Base-by-base conservation (phyloP, 495 filamentous ascomycete genomes). In the Amniculicola lignicola region DNA sequence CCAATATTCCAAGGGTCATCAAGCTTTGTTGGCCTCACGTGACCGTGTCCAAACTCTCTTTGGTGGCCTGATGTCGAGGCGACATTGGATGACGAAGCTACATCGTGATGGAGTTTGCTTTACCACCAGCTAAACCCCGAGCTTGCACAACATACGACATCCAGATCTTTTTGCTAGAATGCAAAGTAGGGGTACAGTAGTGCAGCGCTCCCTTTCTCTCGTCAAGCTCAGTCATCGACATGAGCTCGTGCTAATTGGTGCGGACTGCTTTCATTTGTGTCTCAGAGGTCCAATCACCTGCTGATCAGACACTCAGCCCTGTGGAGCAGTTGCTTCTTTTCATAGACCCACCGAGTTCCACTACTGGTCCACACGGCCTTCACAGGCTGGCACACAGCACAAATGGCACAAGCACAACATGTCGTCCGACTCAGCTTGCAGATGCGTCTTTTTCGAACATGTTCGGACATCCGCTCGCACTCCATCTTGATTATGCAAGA, bases 331-430 rank as follows among this genome's bases (percentile, higher is more conserved):
- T 24, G 41, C 22, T 46, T 15, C 55, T 59, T 40, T 52, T 47
- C 39, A 51, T 33, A 41, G 15, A n/a, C 19, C 39, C 41, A 24
- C 49, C 49, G 46, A 42, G 57, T 54, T 54, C 25, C 57, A 60
- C 54, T 23, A 22, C 57, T n/a, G 15, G 44, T 33, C 21, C 16
- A 18, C 50, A 35, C 25, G 23, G 12, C 40, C 23, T 52, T 38
- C 38, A 51, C 25, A 9, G 9, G 29, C 16, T 35, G 54, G 51
- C 24, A 49, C 53, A 22, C 5, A 12, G 51, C 22, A 22, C 24
- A 16, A 22, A 21, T 12, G 19, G 33, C 31, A 40, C 25, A 40
- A 23, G n/a, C 25, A 47, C 56, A 18, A 27, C 56, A 52, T 52
- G 15, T 21, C 10, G 56, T 53, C 56, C 41, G 29, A 52, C 48